Conservation (phyloP, 169 alveolate species). For the Plasmodium gallinaceum region DNA sequence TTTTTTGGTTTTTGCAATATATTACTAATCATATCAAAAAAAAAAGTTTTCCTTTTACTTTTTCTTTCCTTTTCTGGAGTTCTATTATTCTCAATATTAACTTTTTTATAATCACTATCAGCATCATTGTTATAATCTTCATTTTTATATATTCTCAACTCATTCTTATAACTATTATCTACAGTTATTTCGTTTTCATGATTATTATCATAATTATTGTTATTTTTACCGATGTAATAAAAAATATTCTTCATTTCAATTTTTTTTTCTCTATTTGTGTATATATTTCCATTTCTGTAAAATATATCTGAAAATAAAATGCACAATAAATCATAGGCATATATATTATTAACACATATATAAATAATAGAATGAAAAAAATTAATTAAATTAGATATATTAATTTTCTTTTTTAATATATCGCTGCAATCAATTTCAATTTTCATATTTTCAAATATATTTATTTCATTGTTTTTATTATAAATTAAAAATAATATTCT, state of each 20-base stretch:
- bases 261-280: slow-evolving; percentile 65
- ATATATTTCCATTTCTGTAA: slow-evolving; percentile 63
- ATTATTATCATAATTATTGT: not conserved
- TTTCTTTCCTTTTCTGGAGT: slow-evolving; percentile 8
- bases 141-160: not conserved
- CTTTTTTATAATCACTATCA: not conserved
- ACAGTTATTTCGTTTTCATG: not conserved
- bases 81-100: slow-evolving; percentile 7
- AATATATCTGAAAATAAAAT: slow-evolving; percentile 73
- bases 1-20: slow-evolving; percentile 49
- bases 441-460: slow-evolving; percentile 52
- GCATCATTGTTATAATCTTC: slow-evolving; percentile 13
- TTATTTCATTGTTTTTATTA: slow-evolving; percentile 38
- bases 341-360: slow-evolving; percentile 59
- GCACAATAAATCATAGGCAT: slow-evolving; percentile 75
- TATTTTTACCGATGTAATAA: slow-evolving; percentile 19
- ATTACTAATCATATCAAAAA: slow-evolving; percentile 68
- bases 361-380: slow-evolving; percentile 59
- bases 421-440: slow-evolving; percentile 63
- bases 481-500: slow-evolving; percentile 68
- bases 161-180: not conserved
- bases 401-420: slow-evolving; percentile 56
- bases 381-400: slow-evolving; percentile 61
- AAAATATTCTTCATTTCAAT: slow-evolving; percentile 69
- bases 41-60: slow-evolving; percentile 16